Conservation (phyloP, 257 asterid genomes). For the Haberlea rhodopensis region DNA sequence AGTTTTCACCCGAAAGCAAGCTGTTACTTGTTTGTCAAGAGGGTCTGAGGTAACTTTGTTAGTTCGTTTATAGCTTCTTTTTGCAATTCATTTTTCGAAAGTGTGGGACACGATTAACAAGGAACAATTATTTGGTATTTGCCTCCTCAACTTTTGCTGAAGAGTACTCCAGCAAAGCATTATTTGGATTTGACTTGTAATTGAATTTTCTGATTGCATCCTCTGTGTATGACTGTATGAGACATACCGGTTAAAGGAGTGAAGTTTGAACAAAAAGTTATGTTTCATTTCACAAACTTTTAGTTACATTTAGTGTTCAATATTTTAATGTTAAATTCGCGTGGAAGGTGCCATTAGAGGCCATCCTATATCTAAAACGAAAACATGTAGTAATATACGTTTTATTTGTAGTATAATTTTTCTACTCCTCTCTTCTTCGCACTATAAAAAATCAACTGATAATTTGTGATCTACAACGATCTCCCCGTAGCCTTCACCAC, state of each 20-base stretch:
- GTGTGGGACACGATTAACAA: not conserved
- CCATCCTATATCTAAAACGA: too few relatives aligned
- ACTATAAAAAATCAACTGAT: not conserved
- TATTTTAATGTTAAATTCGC: not conserved
- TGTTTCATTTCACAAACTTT: not conserved
- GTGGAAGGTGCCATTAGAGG: not conserved
- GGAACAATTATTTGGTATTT: not conserved
- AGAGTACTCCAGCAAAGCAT: not conserved
- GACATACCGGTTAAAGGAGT: not conserved
- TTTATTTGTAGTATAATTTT: too few relatives aligned
- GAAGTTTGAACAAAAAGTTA: not conserved
- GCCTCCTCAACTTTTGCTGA: not conserved
- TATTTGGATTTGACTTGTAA: not conserved
- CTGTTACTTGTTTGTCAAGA: constrained; percentile 91
- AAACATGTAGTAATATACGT: not conserved
- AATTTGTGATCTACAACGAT: not conserved
- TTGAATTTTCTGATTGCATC: too few relatives aligned
- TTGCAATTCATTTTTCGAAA: not conserved
- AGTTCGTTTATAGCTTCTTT: not conserved
- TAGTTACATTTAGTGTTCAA: not conserved
- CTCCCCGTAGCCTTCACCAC: not conserved
- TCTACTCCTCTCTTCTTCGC: not conserved
- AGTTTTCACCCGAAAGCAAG: constrained; percentile 75
- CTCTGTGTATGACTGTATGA: too few relatives aligned
- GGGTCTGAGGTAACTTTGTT: constrained; percentile 63